Evolutionary conservation across 495 filamentous ascomycete species (phyloP), one percentile per base, ranked within the genome.

Genomic region (Evansstolkia leycettana): DNA sequence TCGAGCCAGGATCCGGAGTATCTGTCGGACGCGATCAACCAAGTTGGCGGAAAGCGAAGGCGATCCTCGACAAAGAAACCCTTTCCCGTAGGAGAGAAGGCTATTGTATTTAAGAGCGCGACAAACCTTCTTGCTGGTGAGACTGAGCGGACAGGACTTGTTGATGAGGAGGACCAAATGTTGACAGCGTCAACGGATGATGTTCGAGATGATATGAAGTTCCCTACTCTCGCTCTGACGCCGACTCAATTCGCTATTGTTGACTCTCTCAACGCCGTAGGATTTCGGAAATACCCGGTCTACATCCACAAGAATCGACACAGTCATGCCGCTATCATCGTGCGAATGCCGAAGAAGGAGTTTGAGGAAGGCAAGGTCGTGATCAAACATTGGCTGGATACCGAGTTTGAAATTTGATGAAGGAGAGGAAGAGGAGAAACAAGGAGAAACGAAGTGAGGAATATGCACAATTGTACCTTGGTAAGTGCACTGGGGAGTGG

Each of bases 301-400:
- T 77, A 82, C 58, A 95, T 98, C 27, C 84, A 92, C 31, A 78
- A 86, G 2, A 70, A 71, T 28, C 52, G 65, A 19, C 87, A 94
- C 48, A 81, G 68, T 31, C 90, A 98, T 53, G 90, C 89, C 0
- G 89, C 89, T 1, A 93, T 98, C 34, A 81, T 98, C 47, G 74
- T 89, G 18, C 69, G 90, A 35, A 69, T 51, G 40, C 62, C 74
- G 12, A 74, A 72, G 51, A 50, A 63, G 37, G 61, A 50, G 6
- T 90, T 82, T 43, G 60, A 64, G 3, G 88, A 95, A 57, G 90
- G 89, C 2, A 72, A 69, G 48, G 53, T 82, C 17, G 86, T 94
- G 19, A 59, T 89, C 31, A 65, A 66, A 43, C 89, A 98, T 59
- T 98, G 83, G 83, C 53, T 84, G 3, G 67, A 78, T 19, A 68